Evolutionary conservation across 352 stramenopile species (phyloP).

Genomic region (Globisporangium barbulae): DNA sequence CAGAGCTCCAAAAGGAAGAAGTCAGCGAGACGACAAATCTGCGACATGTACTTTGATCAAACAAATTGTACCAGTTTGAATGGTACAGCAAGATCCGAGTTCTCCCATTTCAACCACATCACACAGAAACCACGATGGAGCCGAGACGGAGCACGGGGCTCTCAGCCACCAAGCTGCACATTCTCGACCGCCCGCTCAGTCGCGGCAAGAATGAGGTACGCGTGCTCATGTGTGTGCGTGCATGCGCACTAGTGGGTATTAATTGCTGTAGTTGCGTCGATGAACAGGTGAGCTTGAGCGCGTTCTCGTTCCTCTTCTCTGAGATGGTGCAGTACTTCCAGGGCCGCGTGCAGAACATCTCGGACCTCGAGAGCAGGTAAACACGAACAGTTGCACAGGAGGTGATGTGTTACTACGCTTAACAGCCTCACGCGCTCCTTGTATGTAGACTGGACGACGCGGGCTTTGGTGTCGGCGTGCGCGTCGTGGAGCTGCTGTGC

Average conservation of each 20-base stretch:
- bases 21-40: conserved; percentile 1
- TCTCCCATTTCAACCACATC: background rate
- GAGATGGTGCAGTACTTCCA: conserved; percentile 99
- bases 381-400: background rate
- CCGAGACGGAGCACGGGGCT: conserved; percentile 46
- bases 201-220: conserved; percentile 71
- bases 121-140: conserved; percentile 32
- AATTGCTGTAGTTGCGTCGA: background rate
- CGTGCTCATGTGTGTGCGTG: background rate
- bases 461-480: conserved; percentile 94
- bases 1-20: conserved; percentile 5
- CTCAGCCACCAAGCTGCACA: conserved; percentile 60
- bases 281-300: conserved; percentile 87
- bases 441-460: conserved; percentile 85
- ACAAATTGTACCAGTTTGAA: background rate
- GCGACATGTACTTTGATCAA: background rate
- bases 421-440: background rate
- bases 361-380: conserved; percentile 91
- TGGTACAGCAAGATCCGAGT: background rate
- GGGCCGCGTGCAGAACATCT: conserved; percentile 93
- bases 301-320: conserved; percentile 97
- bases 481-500: conserved; percentile 92
- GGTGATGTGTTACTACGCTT: background rate
- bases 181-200: conserved; percentile 74
- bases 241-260: background rate